Conservation (phyloP, 2,329 filamentous ascomycete species). For the Fusarium nisikadoi region DNA sequence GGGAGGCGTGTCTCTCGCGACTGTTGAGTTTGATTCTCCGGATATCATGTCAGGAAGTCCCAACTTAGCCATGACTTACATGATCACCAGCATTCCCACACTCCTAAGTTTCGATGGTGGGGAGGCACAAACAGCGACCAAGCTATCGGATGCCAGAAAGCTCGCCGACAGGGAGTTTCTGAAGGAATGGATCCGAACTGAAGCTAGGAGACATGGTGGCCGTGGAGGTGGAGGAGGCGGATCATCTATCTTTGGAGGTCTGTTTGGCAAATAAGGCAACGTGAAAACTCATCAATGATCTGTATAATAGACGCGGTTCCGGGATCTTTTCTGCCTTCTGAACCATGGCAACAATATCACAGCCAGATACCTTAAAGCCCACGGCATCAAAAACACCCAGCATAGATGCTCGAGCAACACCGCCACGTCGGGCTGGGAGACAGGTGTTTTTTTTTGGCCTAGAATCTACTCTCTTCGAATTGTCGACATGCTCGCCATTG, state of each 20-base stretch:
- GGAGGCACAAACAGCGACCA: conserved; percentile 61
- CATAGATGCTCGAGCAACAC: not conserved
- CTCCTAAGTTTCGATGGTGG: conserved; percentile 67
- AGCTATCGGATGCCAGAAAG: conserved; percentile 60
- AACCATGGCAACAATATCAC: not conserved
- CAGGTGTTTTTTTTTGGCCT: not conserved
- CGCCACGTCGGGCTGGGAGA: not conserved
- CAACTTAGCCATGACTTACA: conserved; percentile 62
- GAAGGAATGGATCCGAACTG: conserved; percentile 63
- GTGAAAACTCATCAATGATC: not conserved
- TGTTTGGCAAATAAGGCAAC: conserved; percentile 54
- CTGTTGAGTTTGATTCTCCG: conserved; percentile 67
- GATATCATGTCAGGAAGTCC: conserved; percentile 61
- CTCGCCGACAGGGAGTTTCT: conserved; percentile 62
- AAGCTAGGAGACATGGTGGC: conserved; percentile 59
- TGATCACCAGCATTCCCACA: conserved; percentile 68
- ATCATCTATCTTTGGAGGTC: conserved; percentile 50
- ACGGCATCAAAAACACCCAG: not conserved
- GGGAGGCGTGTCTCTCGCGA: conserved; percentile 65
- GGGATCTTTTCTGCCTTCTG: not conserved
- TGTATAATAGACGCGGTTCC: not conserved
- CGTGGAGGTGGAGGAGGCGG: conserved; percentile 53
- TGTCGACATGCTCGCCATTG: not conserved
- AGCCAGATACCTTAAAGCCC: not conserved
- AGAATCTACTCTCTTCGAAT: not conserved